Base-by-base conservation (phyloP, 805 yeast genomes). In the Saitoella complicata region DNA sequence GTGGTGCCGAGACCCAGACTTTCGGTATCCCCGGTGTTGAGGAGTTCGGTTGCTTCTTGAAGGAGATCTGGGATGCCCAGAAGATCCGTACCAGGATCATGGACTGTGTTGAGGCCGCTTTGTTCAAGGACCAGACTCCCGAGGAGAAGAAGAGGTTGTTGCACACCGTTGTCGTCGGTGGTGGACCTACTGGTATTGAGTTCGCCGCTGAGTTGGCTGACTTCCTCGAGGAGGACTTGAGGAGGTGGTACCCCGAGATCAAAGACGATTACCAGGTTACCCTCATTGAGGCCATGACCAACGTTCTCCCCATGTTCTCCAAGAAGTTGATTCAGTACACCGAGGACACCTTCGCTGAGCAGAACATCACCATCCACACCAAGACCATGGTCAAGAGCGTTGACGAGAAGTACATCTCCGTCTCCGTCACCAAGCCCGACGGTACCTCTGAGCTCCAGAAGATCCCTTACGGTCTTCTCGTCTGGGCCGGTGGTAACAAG, bases 401-500 rank as follows among this genome's bases (percentile, higher is more conserved):
- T 49, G 80, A 78, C 57, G 76, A 70, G 50, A 75, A 72, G 55
- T 66, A 68, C 44, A 84, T 87, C 53, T 69, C 71, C 53, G 94
- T 88, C 36, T 74, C 72, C 56, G 75, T 70, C 46, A 82, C 81
- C 53, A 65, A 70, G 36, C 72, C 75, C 37, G 78, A 78, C 52
- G 94, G 94, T 21, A 59, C 78, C 7, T 67, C 78, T 50, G 74
- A 73, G 56, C 59, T 68, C 37, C 63, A 67, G 33, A 78, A 72
- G 50, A 69, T 87, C 57, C 95, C 95, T 41, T 87, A 87, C 61
- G 97, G 97, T 59, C 71, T 85, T 55, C 71, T 87, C 53, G 93
- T 87, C 51, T 87, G 97, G 97, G 96, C 96, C 47, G 87, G 95
- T 50, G 97, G 97, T 67, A 86, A 87, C 64, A 86, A 87, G 45